Evolutionary conservation across 2,329 filamentous ascomycete genomes (phyloP).

Genomic region (Aspergillus sergii): DNA sequence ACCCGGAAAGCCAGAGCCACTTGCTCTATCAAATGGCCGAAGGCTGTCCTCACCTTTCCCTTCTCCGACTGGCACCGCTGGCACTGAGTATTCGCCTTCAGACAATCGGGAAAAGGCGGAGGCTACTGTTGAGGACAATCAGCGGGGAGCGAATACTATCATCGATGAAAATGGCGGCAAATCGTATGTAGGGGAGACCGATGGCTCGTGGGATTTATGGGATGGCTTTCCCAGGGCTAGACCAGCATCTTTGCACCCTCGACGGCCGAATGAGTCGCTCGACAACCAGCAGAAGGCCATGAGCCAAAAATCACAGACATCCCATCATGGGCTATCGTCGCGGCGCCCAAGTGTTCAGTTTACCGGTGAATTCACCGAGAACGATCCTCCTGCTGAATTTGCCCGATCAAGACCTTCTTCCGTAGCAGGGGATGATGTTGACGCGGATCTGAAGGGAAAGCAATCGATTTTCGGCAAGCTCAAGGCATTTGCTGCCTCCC

Average conservation of each 20-base stretch:
- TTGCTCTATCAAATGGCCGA: slow-evolving; percentile 21
- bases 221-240: slow-evolving; percentile 23
- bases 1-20: slow-evolving; percentile 22
- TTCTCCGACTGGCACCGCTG: slow-evolving; percentile 30
- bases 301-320: slow-evolving; percentile 28
- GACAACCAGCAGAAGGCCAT: slow-evolving; percentile 24
- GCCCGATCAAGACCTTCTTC: slow-evolving; percentile 65
- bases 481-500: slow-evolving; percentile 68
- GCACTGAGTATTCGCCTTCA: slow-evolving; percentile 22
- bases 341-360: slow-evolving; percentile 76
- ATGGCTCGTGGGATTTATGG: slow-evolving; percentile 14
- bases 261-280: slow-evolving; percentile 28
- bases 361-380: slow-evolving; percentile 57
- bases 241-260: slow-evolving; percentile 26
- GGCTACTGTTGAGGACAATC: slow-evolving; percentile 16
- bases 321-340: slow-evolving; percentile 31
- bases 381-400: slow-evolving; percentile 51
- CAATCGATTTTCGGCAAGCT: slow-evolving; percentile 77
- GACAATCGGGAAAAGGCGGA: slow-evolving; percentile 19
- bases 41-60: slow-evolving; percentile 33
- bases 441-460: slow-evolving; percentile 59
- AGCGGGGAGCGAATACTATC: slow-evolving; percentile 8
- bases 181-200: slow-evolving; percentile 9
- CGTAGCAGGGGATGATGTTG: slow-evolving; percentile 63
- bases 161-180: slow-evolving; percentile 13